phyloP scores from a whole-genome alignment of 768 basidiomycete genomes.

The Suillus ampliporus region DNA sequence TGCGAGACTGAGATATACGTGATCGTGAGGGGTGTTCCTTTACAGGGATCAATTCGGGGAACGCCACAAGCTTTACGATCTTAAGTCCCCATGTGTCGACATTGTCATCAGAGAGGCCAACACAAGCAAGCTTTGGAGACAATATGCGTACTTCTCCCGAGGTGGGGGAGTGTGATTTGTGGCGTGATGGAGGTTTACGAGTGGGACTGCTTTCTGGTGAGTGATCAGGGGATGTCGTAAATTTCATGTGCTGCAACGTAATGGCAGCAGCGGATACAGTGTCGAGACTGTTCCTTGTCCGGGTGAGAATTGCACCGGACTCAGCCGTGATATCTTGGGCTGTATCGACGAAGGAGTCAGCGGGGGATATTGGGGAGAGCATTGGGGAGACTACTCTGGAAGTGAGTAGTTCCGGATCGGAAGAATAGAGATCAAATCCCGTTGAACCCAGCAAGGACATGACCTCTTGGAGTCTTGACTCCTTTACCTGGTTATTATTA shows the following conservation, averaged over 20 bases:
- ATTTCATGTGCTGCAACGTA: slow-evolving; percentile 13
- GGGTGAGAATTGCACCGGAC: slow-evolving; percentile 53
- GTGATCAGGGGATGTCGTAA: slow-evolving; percentile 10
- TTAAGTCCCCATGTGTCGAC: slow-evolving; percentile 78
- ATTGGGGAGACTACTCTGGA: slow-evolving; percentile 37
- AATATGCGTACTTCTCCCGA: slow-evolving; percentile 66
- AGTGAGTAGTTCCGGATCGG: slow-evolving; percentile 46
- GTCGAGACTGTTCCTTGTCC: slow-evolving; percentile 48
- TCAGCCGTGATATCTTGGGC: slow-evolving; percentile 37
- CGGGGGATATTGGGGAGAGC: slow-evolving; percentile 37
- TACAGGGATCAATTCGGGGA: slow-evolving; percentile 68
- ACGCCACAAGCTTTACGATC: slow-evolving; percentile 78
- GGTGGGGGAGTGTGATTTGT: slow-evolving; percentile 59
- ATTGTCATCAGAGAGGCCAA: slow-evolving; percentile 72
- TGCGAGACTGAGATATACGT: neutral
- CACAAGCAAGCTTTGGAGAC: slow-evolving; percentile 74
- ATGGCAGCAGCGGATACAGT: slow-evolving; percentile 23
- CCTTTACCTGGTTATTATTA: slow-evolving; percentile 58
- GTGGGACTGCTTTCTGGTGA: slow-evolving; percentile 13
- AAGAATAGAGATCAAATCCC: slow-evolving; percentile 69
- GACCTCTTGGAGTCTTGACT: slow-evolving; percentile 65
- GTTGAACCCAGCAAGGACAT: slow-evolving; percentile 61
- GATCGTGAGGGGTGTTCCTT: slow-evolving; percentile 15
- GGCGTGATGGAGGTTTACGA: slow-evolving; percentile 29
- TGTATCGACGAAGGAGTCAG: slow-evolving; percentile 35